These are phyloP conservation scores for Diaporthe vaccinii DNA, from an alignment of 2,329 filamentous ascomycete genomes.

Conservation along the genomic window DNA sequence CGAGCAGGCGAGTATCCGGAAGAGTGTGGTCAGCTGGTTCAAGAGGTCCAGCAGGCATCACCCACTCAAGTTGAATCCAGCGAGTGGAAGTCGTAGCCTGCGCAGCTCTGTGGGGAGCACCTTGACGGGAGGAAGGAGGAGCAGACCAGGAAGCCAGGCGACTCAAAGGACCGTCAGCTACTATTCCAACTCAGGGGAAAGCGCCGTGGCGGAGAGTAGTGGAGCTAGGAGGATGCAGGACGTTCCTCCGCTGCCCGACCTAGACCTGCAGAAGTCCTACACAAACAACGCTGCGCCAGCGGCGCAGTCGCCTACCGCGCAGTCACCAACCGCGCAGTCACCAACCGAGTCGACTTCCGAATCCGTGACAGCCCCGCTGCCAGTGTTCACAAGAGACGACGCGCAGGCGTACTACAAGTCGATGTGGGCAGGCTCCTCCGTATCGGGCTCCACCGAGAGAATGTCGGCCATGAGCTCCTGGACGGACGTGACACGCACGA, in stretches of 20 bases:
- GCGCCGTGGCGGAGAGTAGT: not conserved
- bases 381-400: slow-evolving; percentile 26
- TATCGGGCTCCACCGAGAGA: not conserved
- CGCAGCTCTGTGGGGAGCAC: not conserved
- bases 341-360: not conserved
- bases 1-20: slow-evolving; percentile 36
- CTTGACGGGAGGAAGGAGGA: not conserved
- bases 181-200: not conserved
- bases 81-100: not conserved
- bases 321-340: not conserved
- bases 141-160: slow-evolving; percentile 14
- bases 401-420: slow-evolving; percentile 28
- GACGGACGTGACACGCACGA: slow-evolving; percentile 31
- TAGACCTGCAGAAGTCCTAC: slow-evolving; percentile 1
- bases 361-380: not conserved
- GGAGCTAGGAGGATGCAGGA: slow-evolving; percentile 7
- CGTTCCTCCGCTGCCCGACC: slow-evolving; percentile 30
- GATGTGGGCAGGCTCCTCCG: slow-evolving; percentile 20
- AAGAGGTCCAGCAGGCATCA: slow-evolving; percentile 31
- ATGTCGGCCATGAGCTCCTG: slow-evolving; percentile 35
- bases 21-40: slow-evolving; percentile 38
- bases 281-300: slow-evolving; percentile 11
- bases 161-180: not conserved
- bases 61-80: slow-evolving; percentile 35
- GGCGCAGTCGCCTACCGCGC: not conserved